A percentile compares a stretch with the other conserved stretches of the same genome.
Evolutionary conservation across 192 early-diverging fungal genomes (phyloP).

Genomic region (Entophlyctis luteolus): DNA sequence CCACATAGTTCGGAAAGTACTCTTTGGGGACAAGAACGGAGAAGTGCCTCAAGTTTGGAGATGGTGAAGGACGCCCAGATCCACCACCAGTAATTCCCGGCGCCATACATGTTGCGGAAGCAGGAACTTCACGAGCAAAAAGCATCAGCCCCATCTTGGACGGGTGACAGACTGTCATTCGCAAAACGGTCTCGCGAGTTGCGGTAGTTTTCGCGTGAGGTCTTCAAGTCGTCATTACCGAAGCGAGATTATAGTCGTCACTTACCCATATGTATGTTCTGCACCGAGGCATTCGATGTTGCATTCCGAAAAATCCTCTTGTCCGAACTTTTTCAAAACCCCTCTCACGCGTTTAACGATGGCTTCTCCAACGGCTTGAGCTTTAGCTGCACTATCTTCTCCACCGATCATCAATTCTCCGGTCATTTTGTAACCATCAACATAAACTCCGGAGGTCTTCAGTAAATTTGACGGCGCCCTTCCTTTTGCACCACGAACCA

Average conservation of each 20-base stretch:
- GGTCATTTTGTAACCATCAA: conserved; percentile 57
- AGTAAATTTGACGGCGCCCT: conserved; percentile 52
- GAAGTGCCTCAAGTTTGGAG: conserved; percentile 60
- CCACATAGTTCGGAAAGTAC: conserved; percentile 34
- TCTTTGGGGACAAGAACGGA: conserved; percentile 54
- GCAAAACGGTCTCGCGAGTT: conserved; percentile 47
- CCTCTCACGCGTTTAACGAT: conserved; percentile 44
- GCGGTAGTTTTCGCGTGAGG: conserved; percentile 29
- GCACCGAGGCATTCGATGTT: conserved; percentile 60
- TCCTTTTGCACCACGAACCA: conserved; percentile 59
- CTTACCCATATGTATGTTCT: conserved; percentile 60
- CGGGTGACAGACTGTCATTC: conserved; percentile 47
- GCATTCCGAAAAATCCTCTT: conserved; percentile 47
- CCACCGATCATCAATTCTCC: conserved; percentile 60
- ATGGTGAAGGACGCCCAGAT: conserved; percentile 55
- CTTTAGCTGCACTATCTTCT: conserved; percentile 57
- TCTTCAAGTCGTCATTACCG: too few relatives aligned
- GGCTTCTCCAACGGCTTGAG: conserved; percentile 52
- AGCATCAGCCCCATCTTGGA: conserved; percentile 36
- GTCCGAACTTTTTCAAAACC: conserved; percentile 42
- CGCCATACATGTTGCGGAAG: conserved; percentile 55
- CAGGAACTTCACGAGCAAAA: conserved; percentile 49
- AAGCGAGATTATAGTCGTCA: neutral
- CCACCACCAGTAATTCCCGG: conserved; percentile 55
- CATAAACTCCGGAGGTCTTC: conserved; percentile 61